Conservation (phyloP, 805 yeast genomes). For the Dipodascus geniculatus region DNA sequence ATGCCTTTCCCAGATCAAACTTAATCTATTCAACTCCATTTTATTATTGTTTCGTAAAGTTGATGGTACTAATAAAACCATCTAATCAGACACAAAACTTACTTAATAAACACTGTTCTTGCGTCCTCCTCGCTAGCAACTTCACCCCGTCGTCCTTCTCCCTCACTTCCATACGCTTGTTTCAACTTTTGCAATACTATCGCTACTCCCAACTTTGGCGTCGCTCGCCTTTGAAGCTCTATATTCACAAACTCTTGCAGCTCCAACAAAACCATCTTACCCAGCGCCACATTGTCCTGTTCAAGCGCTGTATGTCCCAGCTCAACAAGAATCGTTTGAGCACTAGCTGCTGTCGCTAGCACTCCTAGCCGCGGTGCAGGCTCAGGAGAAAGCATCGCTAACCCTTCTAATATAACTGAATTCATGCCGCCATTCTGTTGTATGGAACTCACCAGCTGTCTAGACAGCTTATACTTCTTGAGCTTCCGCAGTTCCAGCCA, state of each 20-base stretch:
- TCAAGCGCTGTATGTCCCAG: neutral
- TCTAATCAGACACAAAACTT: too few species aligned
- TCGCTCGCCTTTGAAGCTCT: neutral
- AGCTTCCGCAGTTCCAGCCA: neutral
- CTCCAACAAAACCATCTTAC: neutral
- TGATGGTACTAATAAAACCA: too few species aligned
- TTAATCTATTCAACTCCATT: too few species aligned
- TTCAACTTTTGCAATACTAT: neutral
- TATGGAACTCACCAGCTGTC: neutral
- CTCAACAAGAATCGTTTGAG: neutral
- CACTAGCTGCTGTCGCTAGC: neutral
- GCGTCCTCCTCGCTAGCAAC: neutral
- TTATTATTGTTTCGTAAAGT: too few species aligned
- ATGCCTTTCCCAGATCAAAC: too few species aligned
- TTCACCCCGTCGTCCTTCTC: neutral
- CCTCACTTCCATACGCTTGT: neutral
- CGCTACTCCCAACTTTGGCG: neutral
- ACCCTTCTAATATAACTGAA: neutral
- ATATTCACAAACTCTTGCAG: neutral
- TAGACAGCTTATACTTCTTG: neutral
- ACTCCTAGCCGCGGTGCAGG: neutral
- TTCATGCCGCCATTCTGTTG: neutral
- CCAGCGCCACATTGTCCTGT: neutral
- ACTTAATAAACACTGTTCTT: neutral
- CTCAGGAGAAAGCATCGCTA: neutral